phyloP scores from a whole-genome alignment of 495 filamentous ascomycete species.

The Trichoderma erinaceum region DNA sequence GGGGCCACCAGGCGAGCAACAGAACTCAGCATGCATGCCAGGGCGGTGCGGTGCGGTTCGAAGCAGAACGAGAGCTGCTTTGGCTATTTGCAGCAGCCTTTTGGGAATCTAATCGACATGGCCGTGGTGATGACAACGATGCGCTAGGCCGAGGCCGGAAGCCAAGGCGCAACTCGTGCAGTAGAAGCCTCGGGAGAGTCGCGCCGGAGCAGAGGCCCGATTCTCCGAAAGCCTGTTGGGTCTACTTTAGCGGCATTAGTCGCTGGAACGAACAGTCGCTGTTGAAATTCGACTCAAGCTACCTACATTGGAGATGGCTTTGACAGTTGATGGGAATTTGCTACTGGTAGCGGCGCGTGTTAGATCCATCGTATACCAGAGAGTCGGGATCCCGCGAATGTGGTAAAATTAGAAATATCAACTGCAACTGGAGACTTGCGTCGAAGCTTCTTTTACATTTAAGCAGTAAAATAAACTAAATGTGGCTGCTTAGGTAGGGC shows the following conservation, averaged over 20 bases:
- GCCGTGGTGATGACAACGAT: not conserved
- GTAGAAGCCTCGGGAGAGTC: not conserved
- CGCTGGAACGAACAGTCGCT: no score
- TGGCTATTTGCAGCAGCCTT: not conserved
- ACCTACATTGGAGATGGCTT: no score
- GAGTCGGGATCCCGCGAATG: no score
- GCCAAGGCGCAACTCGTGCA: not conserved
- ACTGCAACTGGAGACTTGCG: no score
- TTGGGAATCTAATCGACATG: not conserved
- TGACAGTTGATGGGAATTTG: no score
- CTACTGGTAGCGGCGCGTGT: no score
- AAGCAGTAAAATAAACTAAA: no score
- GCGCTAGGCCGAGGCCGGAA: constrained; percentile 2
- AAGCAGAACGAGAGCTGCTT: not conserved
- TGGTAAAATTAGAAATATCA: no score
- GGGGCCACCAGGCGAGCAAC: not conserved
- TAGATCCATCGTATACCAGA: no score
- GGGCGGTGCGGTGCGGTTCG: not conserved
- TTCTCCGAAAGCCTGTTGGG: not conserved
- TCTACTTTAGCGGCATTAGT: not conserved
- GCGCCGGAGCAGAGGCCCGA: constrained; percentile 1
- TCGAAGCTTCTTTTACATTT: no score
- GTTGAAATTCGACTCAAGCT: no score
- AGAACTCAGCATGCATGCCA: not conserved
- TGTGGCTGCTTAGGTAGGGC: no score